These are phyloP conservation scores for Septoria petroselini DNA, from an alignment of 2,329 filamentous ascomycete species.

Conservation along the genomic window DNA sequence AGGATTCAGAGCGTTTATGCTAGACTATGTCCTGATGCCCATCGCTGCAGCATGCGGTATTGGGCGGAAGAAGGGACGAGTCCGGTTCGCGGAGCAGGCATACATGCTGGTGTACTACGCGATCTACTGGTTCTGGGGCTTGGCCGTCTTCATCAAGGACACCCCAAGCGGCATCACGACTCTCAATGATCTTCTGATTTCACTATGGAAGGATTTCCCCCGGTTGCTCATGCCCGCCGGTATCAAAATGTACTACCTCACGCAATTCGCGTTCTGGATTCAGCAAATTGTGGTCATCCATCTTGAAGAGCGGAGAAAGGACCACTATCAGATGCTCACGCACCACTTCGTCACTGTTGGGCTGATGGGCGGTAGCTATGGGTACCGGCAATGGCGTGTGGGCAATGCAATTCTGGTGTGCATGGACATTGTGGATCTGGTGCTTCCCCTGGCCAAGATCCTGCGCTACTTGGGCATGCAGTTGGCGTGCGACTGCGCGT, in stretches of 20 bases:
- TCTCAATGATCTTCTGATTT: slow-evolving; percentile 32
- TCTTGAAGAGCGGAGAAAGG: slow-evolving; percentile 90
- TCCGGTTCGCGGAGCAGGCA: slow-evolving; percentile 89
- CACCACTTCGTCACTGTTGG: slow-evolving; percentile 88
- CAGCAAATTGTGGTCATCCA: slow-evolving; percentile 93
- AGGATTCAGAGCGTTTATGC: slow-evolving; percentile 74
- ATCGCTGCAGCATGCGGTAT: slow-evolving; percentile 71
- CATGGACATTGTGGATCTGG: slow-evolving; percentile 90
- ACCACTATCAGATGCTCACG: slow-evolving; percentile 92
- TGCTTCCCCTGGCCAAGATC: slow-evolving; percentile 81
- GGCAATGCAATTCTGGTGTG: slow-evolving; percentile 84
- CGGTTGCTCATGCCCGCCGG: slow-evolving; percentile 68
- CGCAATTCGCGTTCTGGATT: slow-evolving; percentile 87
- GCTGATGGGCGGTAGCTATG: slow-evolving; percentile 78
- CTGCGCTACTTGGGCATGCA: slow-evolving; percentile 83
- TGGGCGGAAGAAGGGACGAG: slow-evolving; percentile 67
- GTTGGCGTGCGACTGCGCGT: slow-evolving; percentile 73
- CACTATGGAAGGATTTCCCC: slow-evolving; percentile 80
- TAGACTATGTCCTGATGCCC: slow-evolving; percentile 84
- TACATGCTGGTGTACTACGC: slow-evolving; percentile 85
- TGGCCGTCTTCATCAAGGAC: slow-evolving; percentile 54
- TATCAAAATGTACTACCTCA: slow-evolving; percentile 85
- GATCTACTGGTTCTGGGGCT: slow-evolving; percentile 76
- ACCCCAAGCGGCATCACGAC: slow-evolving; percentile 28
- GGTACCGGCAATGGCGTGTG: slow-evolving; percentile 81